phyloP scores from a whole-genome alignment of 352 stramenopile species.

The Globisporangium camurandrum region DNA sequence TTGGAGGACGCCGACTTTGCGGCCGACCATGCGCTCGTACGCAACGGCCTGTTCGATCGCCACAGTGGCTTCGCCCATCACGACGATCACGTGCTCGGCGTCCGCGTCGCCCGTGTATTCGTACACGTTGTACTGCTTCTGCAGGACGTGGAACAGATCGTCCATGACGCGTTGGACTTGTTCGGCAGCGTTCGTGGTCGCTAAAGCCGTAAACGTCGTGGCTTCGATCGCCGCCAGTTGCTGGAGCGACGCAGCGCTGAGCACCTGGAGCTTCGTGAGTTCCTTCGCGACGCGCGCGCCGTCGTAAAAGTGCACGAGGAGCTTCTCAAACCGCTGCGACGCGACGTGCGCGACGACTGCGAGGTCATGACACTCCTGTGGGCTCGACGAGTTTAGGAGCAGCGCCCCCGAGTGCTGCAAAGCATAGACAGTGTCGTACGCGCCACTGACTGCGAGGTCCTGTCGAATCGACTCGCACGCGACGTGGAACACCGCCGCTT shows the following conservation, averaged over 20 bases:
- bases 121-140: constrained; percentile 76
- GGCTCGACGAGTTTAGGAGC: constrained; percentile 57
- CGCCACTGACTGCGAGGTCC: constrained; percentile 46
- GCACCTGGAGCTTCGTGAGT: constrained; percentile 45
- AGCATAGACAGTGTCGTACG: constrained; percentile 58
- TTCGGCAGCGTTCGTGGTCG: constrained; percentile 31
- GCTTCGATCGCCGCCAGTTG: constrained; percentile 27
- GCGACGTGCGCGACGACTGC: constrained; percentile 70
- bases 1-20: constrained; percentile 72
- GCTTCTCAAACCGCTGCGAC: constrained; percentile 43
- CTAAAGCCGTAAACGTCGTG: constrained; percentile 4
- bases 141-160: constrained; percentile 61
- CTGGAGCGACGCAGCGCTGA: constrained; percentile 46
- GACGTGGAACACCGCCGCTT: constrained; percentile 54
- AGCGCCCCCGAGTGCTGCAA: constrained; percentile 64
- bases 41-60: constrained; percentile 51
- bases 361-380: constrained; percentile 76
- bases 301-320: constrained; percentile 81
- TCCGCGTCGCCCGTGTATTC: constrained; percentile 66
- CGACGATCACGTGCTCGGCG: constrained; percentile 63
- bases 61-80: constrained; percentile 52
- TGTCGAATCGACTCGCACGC: constrained; percentile 43
- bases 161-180: constrained; percentile 72
- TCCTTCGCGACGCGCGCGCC: constrained; percentile 56
- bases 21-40: constrained; percentile 69